These are phyloP conservation scores for Closterium sp. DNA, from an alignment of 139 green algal genomes.

Conservation along the genomic window DNA sequence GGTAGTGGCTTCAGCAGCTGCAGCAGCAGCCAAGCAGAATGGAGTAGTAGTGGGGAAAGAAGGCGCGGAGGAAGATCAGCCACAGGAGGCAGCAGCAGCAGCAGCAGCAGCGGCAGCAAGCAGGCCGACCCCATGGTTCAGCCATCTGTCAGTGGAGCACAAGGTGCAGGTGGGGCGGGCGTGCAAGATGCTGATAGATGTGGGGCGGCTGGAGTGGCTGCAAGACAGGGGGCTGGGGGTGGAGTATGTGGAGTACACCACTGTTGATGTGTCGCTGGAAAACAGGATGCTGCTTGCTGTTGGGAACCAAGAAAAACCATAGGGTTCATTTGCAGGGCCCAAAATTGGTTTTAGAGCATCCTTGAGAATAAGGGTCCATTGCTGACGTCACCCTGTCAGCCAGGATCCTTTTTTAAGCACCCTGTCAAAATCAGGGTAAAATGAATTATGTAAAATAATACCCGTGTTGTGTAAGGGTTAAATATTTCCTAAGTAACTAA, in stretches of 20 bases:
- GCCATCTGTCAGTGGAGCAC: background rate
- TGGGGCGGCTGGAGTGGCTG: constrained; percentile 4
- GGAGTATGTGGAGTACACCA: background rate
- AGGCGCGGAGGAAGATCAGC: background rate
- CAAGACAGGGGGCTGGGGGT: background rate
- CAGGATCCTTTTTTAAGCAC: too few relatives aligned
- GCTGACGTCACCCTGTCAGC: too few relatives aligned
- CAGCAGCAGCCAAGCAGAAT: background rate
- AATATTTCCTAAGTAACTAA: too few relatives aligned
- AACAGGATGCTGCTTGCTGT: constrained; percentile 8
- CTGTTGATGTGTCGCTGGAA: constrained; percentile 8
- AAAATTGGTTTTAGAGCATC: too few relatives aligned
- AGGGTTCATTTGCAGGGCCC: too few relatives aligned
- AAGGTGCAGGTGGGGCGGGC: background rate
- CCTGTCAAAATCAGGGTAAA: too few relatives aligned
- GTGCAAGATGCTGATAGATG: constrained; percentile 34
- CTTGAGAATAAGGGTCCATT: too few relatives aligned
- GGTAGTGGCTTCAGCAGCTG: too few relatives aligned
- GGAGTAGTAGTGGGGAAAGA: background rate
- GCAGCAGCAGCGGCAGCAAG: background rate
- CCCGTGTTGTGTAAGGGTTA: too few relatives aligned
- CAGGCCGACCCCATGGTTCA: background rate
- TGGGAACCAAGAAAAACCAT: background rate
- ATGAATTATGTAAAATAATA: too few relatives aligned
- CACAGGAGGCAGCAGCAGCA: background rate